Evolutionary conservation across 495 filamentous ascomycete species (phyloP).

Genomic region (Penicillium turbatum): DNA sequence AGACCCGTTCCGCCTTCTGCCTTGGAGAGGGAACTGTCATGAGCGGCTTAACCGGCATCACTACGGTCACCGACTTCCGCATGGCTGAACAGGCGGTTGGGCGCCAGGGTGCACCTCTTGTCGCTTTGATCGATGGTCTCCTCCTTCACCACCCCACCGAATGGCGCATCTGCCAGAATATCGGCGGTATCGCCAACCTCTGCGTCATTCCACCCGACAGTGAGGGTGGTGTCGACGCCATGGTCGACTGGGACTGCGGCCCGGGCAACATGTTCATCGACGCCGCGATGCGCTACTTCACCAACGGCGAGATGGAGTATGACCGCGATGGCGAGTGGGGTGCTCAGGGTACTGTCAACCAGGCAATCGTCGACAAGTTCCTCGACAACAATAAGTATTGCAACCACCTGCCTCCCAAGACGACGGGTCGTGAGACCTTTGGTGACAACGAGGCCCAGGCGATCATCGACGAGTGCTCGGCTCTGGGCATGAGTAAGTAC

Average conservation of each 20-base stretch:
- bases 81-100: conserved; percentile 44
- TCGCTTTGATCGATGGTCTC: conserved; percentile 47
- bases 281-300: conserved; percentile 33
- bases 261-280: conserved; percentile 44
- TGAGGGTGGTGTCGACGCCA: conserved; percentile 42
- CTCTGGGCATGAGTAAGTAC: conserved; percentile 39
- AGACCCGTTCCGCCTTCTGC: conserved; percentile 46
- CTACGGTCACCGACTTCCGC: conserved; percentile 44
- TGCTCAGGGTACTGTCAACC: conserved; percentile 46
- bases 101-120: conserved; percentile 42
- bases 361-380: conserved; percentile 52
- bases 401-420: conserved; percentile 56
- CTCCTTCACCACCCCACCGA: conserved; percentile 54
- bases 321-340: conserved; percentile 50
- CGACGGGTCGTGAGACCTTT: conserved; percentile 56
- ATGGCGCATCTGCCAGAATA: conserved; percentile 54
- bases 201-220: conserved; percentile 55
- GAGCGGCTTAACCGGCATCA: conserved; percentile 40
- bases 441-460: conserved; percentile 48
- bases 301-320: conserved; percentile 30
- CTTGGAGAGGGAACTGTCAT: conserved; percentile 44
- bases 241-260: conserved; percentile 51
- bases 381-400: conserved; percentile 46
- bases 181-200: conserved; percentile 56
- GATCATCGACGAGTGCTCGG: conserved; percentile 42